Percentiles rank a stretch among this genome's conserved stretches.
phyloP scores from a whole-genome alignment of 176 grass and related monocot genomes.

The Eleusine coracana region DNA sequence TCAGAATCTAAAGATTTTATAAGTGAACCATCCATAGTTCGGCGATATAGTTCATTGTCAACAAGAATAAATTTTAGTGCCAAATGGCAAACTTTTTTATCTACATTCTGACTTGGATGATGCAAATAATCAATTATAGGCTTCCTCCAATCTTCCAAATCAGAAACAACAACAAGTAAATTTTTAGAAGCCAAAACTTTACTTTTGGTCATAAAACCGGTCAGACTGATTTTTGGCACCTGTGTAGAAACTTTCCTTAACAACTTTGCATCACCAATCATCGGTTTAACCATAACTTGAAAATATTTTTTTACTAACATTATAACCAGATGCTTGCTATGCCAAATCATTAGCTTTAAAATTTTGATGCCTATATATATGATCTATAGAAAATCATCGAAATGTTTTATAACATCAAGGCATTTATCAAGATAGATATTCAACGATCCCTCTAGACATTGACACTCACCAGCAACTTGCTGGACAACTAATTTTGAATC shows the following conservation, averaged over 20 bases:
- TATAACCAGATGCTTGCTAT: neutral
- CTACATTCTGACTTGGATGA: too few species aligned
- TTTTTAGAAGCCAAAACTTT: too few species aligned
- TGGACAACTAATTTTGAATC: neutral
- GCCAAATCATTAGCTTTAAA: neutral
- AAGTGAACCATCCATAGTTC: too few species aligned
- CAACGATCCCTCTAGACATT: neutral
- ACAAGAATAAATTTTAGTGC: too few species aligned
- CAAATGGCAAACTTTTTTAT: too few species aligned
- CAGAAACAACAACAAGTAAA: too few species aligned
- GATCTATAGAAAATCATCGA: neutral
- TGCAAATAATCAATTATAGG: too few species aligned
- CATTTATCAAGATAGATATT: neutral
- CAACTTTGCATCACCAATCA: neutral
- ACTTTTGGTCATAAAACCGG: too few species aligned
- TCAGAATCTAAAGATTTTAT: too few species aligned
- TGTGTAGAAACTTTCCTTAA: neutral
- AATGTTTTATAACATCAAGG: neutral
- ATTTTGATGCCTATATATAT: neutral
- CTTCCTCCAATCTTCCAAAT: too few species aligned
- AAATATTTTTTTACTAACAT: neutral
- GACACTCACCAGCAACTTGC: neutral
- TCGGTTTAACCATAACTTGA: neutral
- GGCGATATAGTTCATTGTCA: too few species aligned
- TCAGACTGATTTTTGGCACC: too few species aligned